Conservation (phyloP, 495 filamentous ascomycete species). For the Collariella sp. region DNA sequence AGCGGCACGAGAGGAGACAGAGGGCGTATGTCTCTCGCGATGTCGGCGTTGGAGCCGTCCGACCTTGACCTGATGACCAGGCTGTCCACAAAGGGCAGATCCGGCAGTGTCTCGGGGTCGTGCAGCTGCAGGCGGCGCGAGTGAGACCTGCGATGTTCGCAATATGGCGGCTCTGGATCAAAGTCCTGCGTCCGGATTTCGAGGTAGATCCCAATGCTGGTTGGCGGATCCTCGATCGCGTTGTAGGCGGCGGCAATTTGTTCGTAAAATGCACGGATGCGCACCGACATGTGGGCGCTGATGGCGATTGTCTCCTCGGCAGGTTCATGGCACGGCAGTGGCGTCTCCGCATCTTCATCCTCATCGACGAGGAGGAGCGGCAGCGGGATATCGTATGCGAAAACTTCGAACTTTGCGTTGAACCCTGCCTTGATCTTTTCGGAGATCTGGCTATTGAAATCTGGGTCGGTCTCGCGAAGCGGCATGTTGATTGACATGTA, state of each 20-base stretch:
- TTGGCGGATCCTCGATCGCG: neutral
- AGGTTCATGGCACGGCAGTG: neutral
- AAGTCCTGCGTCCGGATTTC: constrained; percentile 11
- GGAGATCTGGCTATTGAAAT: too few relatives aligned
- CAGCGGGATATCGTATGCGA: too few relatives aligned
- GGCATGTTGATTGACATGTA: too few relatives aligned
- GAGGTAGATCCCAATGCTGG: neutral
- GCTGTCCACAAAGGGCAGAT: constrained; percentile 11
- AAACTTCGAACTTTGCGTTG: too few relatives aligned
- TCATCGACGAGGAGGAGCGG: too few relatives aligned
- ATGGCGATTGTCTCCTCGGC: neutral
- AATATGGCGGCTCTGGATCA: constrained; percentile 14
- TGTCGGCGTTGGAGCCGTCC: too few relatives aligned
- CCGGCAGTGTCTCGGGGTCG: constrained; percentile 12
- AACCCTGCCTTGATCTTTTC: too few relatives aligned
- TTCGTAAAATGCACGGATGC: neutral
- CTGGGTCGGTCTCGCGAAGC: too few relatives aligned
- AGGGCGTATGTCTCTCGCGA: too few relatives aligned
- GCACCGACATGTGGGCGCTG: constrained; percentile 2
- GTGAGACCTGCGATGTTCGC: constrained; percentile 20
- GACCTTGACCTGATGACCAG: too few relatives aligned
- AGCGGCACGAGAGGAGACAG: neutral
- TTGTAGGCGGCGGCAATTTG: neutral
- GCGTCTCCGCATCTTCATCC: too few relatives aligned
- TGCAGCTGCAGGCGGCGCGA: constrained; percentile 17